A percentile compares a stretch with the other conserved stretches of the same genome.
These are phyloP conservation scores for Globisporangium radiosum DNA, from an alignment of 352 stramenopile species.

Conservation along the genomic window DNA sequence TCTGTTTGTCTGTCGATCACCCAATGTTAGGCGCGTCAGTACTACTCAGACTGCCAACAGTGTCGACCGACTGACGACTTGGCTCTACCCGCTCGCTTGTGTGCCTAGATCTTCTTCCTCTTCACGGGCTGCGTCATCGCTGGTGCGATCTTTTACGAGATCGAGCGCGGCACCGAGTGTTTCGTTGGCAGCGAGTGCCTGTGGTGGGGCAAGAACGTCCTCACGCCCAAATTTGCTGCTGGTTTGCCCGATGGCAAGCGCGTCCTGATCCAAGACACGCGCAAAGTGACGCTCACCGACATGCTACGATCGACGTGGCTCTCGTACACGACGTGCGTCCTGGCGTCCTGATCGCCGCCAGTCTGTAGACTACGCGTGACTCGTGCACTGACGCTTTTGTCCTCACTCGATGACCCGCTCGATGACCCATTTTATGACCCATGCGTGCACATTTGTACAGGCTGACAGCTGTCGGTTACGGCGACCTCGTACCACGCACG, in stretches of 20 bases:
- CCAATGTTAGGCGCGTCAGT: neutral
- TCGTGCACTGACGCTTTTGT: neutral
- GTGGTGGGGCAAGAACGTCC: conserved; percentile 52
- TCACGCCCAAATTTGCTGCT: conserved; percentile 32
- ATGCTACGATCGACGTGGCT: conserved; percentile 73
- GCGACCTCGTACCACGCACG: conserved; percentile 57
- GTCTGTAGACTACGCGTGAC: neutral
- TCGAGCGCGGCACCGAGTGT: conserved; percentile 64
- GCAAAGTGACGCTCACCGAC: conserved; percentile 41
- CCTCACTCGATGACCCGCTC: no score
- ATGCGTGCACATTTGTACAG: conserved; percentile 11
- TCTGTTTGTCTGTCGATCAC: neutral
- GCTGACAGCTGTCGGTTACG: conserved; percentile 67
- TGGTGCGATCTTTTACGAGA: conserved; percentile 62
- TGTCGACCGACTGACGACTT: neutral
- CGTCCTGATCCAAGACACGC: conserved; percentile 53
- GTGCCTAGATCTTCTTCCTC: conserved; percentile 63
- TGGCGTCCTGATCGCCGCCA: neutral
- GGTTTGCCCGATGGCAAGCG: conserved; percentile 48
- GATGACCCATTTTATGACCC: neutral
- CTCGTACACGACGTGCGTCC: conserved; percentile 48
- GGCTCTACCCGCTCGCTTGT: neutral
- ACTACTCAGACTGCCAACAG: no score
- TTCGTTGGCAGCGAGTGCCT: conserved; percentile 45
- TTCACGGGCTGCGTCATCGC: conserved; percentile 59